phyloP scores from a whole-genome alignment of 352 stramenopile genomes.

The Phytophthora colocasiae region DNA sequence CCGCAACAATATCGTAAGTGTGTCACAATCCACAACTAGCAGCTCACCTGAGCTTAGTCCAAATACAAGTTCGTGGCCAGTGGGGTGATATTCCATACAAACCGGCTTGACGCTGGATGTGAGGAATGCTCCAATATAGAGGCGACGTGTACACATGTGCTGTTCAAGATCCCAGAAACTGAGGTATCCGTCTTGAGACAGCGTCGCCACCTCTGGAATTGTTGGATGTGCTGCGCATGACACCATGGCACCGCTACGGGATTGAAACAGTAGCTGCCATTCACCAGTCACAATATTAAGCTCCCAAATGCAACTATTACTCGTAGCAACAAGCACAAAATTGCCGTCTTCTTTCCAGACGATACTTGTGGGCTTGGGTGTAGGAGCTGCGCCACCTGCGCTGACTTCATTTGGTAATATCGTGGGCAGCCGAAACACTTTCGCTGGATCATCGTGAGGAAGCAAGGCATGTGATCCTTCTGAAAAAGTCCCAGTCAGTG shows the following conservation, averaged over 20 bases:
- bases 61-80: constrained; percentile 59
- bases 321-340: constrained; percentile 56
- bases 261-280: constrained; percentile 68
- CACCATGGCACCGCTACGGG: constrained; percentile 43
- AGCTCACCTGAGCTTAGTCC: constrained; percentile 63
- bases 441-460: constrained; percentile 41
- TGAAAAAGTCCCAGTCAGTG: constrained; percentile 48
- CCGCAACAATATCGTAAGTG: constrained; percentile 46
- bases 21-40: constrained; percentile 51
- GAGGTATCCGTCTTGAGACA: constrained; percentile 64
- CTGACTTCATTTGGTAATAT: constrained; percentile 42
- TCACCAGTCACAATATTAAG: constrained; percentile 48
- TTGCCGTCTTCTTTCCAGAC: constrained; percentile 66
- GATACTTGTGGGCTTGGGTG: constrained; percentile 62
- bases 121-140: constrained; percentile 39
- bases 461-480: constrained; percentile 58
- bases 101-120: constrained; percentile 37
- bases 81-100: constrained; percentile 66
- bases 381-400: neutral
- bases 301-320: constrained; percentile 74
- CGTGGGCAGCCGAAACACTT: constrained; percentile 49
- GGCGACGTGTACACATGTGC: constrained; percentile 44
- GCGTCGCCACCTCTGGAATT: constrained; percentile 51
- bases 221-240: constrained; percentile 49
- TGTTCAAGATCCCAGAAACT: constrained; percentile 60